Evolutionary conservation across 2,329 filamentous ascomycete species (phyloP).

Genomic region (Dactylellina drechsleri): DNA sequence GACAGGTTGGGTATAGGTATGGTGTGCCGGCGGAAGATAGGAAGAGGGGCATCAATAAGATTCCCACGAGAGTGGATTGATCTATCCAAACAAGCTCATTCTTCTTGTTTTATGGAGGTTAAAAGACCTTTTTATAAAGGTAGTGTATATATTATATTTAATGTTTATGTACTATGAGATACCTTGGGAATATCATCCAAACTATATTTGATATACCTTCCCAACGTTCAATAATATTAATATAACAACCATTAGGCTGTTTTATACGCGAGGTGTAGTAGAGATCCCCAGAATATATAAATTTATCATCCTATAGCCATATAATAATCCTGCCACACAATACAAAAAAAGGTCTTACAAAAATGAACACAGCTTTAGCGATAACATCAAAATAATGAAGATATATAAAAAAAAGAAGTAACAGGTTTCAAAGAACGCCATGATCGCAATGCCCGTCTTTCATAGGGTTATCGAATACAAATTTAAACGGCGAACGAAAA

Average conservation of each 20-base stretch:
- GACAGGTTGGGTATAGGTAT: conserved; percentile 70
- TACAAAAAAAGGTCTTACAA: background rate
- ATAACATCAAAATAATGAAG: too few species aligned
- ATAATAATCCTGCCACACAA: background rate
- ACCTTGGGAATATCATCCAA: conserved; percentile 13
- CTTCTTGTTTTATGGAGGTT: conserved; percentile 1
- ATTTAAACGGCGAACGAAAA: conserved; percentile 12
- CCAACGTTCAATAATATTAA: too few species aligned
- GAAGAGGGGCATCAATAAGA: conserved; percentile 73
- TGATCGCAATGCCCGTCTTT: conserved; percentile 53
- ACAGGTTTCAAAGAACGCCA: conserved; percentile 40
- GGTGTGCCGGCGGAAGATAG: conserved; percentile 72
- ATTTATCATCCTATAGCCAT: too few species aligned
- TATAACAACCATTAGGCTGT: too few species aligned
- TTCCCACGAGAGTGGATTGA: conserved; percentile 69
- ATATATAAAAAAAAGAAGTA: background rate
- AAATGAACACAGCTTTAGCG: background rate
- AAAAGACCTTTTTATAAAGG: background rate
- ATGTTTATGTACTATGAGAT: conserved; percentile 10
- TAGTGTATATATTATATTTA: conserved; percentile 5
- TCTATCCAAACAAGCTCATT: background rate
- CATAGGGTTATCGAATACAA: conserved; percentile 19
- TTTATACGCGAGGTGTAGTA: too few species aligned
- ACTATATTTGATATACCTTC: too few species aligned
- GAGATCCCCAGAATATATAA: too few species aligned